Base-by-base conservation (phyloP, 768 basidiomycete genomes). In the Pilatotrama ljubarskyi region DNA sequence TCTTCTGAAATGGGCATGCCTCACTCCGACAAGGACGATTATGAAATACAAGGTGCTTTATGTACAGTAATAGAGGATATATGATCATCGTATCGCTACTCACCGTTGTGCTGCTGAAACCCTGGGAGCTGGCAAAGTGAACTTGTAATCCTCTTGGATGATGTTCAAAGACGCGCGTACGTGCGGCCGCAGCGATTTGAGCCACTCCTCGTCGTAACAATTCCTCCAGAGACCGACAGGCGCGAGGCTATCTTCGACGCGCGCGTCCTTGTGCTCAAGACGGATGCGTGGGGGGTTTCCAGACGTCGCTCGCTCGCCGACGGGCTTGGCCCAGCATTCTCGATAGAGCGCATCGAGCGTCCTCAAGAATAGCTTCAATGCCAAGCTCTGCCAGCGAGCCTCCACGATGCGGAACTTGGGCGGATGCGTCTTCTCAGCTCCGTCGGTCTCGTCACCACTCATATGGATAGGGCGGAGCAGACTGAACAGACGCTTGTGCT, bases 161-260 rank as follows among this genome's bases (percentile, higher is more conserved):
- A 55, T 55, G 7, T 55, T 1, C 20, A 55, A 22, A n/a, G 29
- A 22, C 2, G 14, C 35, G 2, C 10, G 18, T 11, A 37, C 32
- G 35, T 47, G 43, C 1, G 43, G 43, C 5, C 11, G 1, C 7
- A 55, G 36, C 3, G 26, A 20, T 5, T 11, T 8, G 14, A 55
- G 44, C 43, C 43, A 55, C 1, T 2, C 43, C 5, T 20, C 8
- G 35, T 55, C 44, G 35, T 55, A 55, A 22, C 54, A 55, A 35
- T 55, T 55, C 20, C 54, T 11, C 43, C 54, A 55, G 20, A 55
- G 22, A 4, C 54, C 54, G 18, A 22, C 9, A 10, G 54, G 54
- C 13, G 51, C 51, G 1, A 24, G 4, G 8, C 51, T 37, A 26
- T 38, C 37, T 25, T 51, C 37, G 9, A 22, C 13, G 3, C 20